These are phyloP conservation scores for Colletotrichum agaves DNA, from an alignment of 2,329 filamentous ascomycete genomes.

Conservation along the genomic window DNA sequence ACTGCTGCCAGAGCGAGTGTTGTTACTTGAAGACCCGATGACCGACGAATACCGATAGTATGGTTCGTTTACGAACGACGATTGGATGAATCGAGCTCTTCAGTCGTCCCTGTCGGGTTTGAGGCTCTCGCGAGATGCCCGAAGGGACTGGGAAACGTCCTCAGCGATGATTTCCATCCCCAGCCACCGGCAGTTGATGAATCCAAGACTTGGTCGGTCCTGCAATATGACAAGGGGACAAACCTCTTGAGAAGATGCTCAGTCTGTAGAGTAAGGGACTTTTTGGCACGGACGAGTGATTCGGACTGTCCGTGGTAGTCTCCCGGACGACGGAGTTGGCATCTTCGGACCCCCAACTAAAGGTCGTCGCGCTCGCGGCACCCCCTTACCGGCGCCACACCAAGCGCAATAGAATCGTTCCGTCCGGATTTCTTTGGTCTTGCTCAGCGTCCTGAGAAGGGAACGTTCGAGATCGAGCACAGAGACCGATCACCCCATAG, in stretches of 20 bases:
- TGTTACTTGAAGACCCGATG: constrained; percentile 5
- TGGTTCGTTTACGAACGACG: background rate
- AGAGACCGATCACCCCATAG: constrained; percentile 13
- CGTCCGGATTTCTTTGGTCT: background rate
- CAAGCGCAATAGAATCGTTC: background rate
- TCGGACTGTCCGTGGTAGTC: constrained; percentile 4
- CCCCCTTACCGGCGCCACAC: constrained; percentile 18
- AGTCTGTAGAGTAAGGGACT: constrained; percentile 16
- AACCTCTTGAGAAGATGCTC: too few species aligned
- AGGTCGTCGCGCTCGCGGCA: constrained; percentile 21
- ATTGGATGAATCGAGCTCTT: background rate
- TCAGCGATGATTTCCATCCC: background rate
- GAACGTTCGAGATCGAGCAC: background rate
- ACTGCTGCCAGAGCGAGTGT: background rate
- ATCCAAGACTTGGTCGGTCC: background rate
- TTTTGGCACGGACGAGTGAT: background rate
- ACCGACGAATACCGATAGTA: constrained; percentile 11
- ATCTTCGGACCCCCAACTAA: constrained; percentile 36
- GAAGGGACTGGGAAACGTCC: constrained; percentile 4
- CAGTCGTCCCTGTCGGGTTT: constrained; percentile 5
- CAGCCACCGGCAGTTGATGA: background rate
- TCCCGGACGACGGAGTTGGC: constrained; percentile 36
- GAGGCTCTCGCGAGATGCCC: constrained; percentile 20
- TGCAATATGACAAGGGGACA: background rate
- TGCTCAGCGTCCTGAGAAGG: background rate